Conservation (phyloP, 2,329 filamentous ascomycete species). For the Cladophialophora yegresii region DNA sequence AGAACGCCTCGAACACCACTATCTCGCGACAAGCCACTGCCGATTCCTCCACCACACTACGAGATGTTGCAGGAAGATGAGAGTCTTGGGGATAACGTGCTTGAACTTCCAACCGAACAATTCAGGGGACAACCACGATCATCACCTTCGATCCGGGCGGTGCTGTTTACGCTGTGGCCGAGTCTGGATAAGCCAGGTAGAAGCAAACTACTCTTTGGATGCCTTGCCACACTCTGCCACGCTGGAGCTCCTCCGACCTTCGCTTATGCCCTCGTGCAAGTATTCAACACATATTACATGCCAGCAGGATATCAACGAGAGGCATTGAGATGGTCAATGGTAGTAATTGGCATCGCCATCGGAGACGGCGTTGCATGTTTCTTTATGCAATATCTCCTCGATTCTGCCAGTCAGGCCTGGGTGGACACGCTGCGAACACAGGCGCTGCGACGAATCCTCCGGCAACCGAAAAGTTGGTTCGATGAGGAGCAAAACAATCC, state of each 20-base stretch:
- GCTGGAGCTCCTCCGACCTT: slow-evolving; percentile 72
- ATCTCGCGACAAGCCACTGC: slow-evolving; percentile 21
- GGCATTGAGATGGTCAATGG: slow-evolving; percentile 68
- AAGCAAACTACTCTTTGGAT: slow-evolving; percentile 59
- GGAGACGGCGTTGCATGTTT: slow-evolving; percentile 68
- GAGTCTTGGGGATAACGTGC: not conserved
- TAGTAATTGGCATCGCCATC: slow-evolving; percentile 67
- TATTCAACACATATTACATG: slow-evolving; percentile 70
- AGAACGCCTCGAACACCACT: slow-evolving; percentile 1
- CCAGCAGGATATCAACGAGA: slow-evolving; percentile 50
- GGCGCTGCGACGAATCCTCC: slow-evolving; percentile 69
- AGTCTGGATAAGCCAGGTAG: slow-evolving; percentile 57
- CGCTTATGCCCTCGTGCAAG: slow-evolving; percentile 70
- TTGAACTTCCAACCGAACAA: not conserved
- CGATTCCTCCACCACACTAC: slow-evolving; percentile 13
- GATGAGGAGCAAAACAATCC: slow-evolving; percentile 67
- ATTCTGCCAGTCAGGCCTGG: slow-evolving; percentile 74
- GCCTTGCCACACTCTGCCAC: slow-evolving; percentile 64
- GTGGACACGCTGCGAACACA: slow-evolving; percentile 68
- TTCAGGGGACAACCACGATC: not conserved
- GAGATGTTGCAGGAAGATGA: not conserved
- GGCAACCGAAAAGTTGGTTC: slow-evolving; percentile 79
- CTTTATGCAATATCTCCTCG: slow-evolving; percentile 69
- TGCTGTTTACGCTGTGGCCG: slow-evolving; percentile 72
- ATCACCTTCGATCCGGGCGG: slow-evolving; percentile 49